Conservation (phyloP, 192 early-diverging fungal genomes). For the Linnemannia elongata region DNA sequence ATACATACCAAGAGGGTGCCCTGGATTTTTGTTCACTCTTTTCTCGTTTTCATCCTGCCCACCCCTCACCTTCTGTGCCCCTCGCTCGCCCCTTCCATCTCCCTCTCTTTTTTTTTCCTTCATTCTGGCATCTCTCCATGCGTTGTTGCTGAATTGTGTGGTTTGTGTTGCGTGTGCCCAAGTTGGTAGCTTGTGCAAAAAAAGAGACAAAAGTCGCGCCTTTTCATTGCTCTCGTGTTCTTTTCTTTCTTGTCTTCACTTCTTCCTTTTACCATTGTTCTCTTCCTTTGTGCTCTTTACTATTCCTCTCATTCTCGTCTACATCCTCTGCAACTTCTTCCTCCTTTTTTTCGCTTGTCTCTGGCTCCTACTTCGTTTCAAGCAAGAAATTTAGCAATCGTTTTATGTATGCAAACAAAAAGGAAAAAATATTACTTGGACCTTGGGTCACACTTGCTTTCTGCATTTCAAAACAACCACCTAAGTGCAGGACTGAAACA, state of each 20-base stretch:
- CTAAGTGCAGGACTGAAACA: neutral
- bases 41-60: neutral
- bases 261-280: neutral
- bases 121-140: neutral
- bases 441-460: neutral
- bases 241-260: neutral
- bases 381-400: neutral
- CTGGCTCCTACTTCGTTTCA: constrained; percentile 5
- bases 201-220: too few relatives aligned
- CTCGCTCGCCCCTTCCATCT: neutral
- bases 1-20: neutral
- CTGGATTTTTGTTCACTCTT: neutral
- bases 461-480: neutral
- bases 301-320: neutral
- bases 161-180: neutral
- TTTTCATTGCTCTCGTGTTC: neutral
- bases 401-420: constrained; percentile 1
- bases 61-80: neutral
- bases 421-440: neutral
- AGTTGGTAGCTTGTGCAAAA: too few relatives aligned
- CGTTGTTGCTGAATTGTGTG: constrained; percentile 20
- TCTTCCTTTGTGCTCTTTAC: neutral
- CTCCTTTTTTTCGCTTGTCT: neutral
- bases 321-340: neutral
- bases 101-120: neutral